phyloP scores from a whole-genome alignment of 2,329 filamentous ascomycete species.

The Diaporthe citrichinensis region DNA sequence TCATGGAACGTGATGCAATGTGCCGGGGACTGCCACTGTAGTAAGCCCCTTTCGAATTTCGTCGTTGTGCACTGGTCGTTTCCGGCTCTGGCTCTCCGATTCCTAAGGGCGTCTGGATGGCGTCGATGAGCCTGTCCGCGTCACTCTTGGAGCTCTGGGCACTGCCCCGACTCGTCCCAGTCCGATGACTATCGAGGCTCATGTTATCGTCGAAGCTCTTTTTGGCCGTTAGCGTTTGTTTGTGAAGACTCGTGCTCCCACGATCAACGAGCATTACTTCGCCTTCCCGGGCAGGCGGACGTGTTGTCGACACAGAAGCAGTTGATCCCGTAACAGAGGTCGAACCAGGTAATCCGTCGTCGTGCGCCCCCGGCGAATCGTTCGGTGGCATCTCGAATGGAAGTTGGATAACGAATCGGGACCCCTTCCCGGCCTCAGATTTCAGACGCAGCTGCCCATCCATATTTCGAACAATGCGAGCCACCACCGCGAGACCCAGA shows the following conservation, averaged over 20 bases:
- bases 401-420: constrained; percentile 84
- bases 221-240: constrained; percentile 45
- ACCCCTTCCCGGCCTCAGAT: constrained; percentile 86
- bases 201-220: constrained; percentile 54
- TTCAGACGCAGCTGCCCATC: constrained; percentile 88
- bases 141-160: constrained; percentile 69
- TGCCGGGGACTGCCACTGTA: constrained; percentile 5
- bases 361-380: constrained; percentile 27
- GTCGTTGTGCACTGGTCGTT: constrained; percentile 29
- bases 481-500: constrained; percentile 89
- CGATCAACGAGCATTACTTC: constrained; percentile 76
- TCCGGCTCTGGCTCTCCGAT: constrained; percentile 56
- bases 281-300: constrained; percentile 54
- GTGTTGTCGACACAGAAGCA: constrained; percentile 50
- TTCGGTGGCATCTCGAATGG: constrained; percentile 75
- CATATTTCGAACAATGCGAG: constrained; percentile 89
- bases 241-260: constrained; percentile 47
- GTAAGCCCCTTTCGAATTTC: constrained; percentile 38
- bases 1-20: constrained; percentile 35
- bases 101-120: constrained; percentile 73
- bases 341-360: not conserved
- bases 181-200: constrained; percentile 59
- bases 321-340: constrained; percentile 44
- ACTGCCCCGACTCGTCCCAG: constrained; percentile 65
- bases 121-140: constrained; percentile 79